Evolutionary conservation across 108 stramenopile species (phyloP), one percentile per base, ranked within the genome.

Genomic region (Poteriospumella lacustris): DNA sequence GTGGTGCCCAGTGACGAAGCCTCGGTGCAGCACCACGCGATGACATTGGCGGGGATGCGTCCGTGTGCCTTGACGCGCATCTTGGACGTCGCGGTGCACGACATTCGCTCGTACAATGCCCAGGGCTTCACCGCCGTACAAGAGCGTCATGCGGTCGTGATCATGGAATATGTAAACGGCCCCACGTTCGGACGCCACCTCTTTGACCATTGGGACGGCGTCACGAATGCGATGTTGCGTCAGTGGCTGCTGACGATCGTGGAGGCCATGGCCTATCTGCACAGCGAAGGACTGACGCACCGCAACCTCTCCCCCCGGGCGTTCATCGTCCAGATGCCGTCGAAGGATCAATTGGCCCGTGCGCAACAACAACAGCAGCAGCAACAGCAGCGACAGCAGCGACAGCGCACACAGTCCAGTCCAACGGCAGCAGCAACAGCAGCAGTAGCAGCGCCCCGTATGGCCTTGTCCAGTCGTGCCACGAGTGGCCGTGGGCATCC

Each of bases 221-320:
- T 52, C 15, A 52, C 47, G 9, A 19, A 52, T 9, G 19, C 9
- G 19, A 19, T 15, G 15, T 52, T 52, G 9, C 19, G 47, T 52
- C 47, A 52, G 47, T 15, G 9, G 47, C 19, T 52, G 19, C 9
- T 19, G 19, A 9, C 9, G 19, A 52, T 52, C 19, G 47, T 19
- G 15, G 19, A 15, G 47, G 47, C 47, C 19, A 15, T 52, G 47
- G 47, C 9, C 15, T 9, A 52, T 52, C 47, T 52, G 19, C 47
- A 52, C 19, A 9, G 47, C 19, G 47, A 52, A 15, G 15, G 19
- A 15, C 9, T 52, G 9, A 52, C 19, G 15, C 47, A 52, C 19
- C 47, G 47, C 47, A 64, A 64, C 36, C 9, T 64, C 60, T 64
- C 60, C 9, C 60, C 60, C 28, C 15, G 36, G n/a, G n/a, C n/a